Evolutionary conservation across 2,329 filamentous ascomycete species (phyloP), one percentile per base, ranked within the genome.

Genomic region (Triangularia setosa): DNA sequence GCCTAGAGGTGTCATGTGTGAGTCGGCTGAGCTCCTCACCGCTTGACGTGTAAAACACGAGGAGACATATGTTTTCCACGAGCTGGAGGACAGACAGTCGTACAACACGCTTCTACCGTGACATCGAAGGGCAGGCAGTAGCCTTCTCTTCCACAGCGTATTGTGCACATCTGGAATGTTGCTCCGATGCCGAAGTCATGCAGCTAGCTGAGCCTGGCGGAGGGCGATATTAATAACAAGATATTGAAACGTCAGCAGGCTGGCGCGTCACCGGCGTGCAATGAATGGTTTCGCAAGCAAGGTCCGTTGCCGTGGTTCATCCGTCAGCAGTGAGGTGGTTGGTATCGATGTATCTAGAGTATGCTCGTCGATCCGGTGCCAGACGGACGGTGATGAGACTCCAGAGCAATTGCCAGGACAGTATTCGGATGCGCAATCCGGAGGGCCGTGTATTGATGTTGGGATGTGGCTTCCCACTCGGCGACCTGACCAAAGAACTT

Each of bases 41-140:
- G 65, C 65, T 28, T 35, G 56, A 63, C 25, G 33, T 59, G 63
- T 63, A 60, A 60, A 55, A 65, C 64, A 21, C 21, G 57, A 60
- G 44, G 28, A 58, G 30, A 55, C 14, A 25, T 52, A 18, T n/a
- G 18, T 24, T 23, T 54, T n/a, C 24, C 54, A 30, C 9, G 27
- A 25, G 52, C 52, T 27, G 25, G 52, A 25, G 52, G 52, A 27
- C 25, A 55, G 23, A 40, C 9, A 23, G 58, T 60, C 25, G 58
- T 48, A 60, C 58, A 60, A 40, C 23, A 59, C 40, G 21, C 40
- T 48, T 48, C 18, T 21, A 48, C 40, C 4, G 40, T 48, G 40
- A 48, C 40, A 48, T 48, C 5, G 18, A 48, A 21, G 40, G 40
- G 40, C 40, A 48, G 40, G 40, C 40, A 9, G 40, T 35, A 23